Conservation (phyloP, 176 grass and related monocot species). For the Tuctoria greenei region DNA sequence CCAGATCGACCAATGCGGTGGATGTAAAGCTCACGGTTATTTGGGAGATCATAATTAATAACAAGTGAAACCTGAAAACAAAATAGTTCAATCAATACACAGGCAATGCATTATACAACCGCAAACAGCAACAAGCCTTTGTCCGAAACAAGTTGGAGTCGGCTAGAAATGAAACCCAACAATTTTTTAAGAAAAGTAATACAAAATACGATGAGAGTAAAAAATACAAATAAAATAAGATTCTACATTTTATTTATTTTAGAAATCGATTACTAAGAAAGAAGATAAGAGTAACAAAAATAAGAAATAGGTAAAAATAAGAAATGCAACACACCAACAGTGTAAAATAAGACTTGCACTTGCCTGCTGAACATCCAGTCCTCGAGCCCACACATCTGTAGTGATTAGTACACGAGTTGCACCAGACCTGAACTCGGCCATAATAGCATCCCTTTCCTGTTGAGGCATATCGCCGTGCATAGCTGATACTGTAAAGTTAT, state of each 20-base stretch:
- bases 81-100: neutral
- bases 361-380: constrained; percentile 93
- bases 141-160: too few relatives aligned
- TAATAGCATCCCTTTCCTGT: constrained; percentile 94
- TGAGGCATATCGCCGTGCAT: constrained; percentile 99
- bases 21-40: constrained; percentile 98
- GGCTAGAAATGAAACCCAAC: too few relatives aligned
- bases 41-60: constrained; percentile 96
- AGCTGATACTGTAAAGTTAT: constrained; percentile 92
- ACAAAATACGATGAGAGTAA: too few relatives aligned
- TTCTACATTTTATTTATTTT: too few relatives aligned
- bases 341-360: constrained; percentile 3
- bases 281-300: too few relatives aligned
- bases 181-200: too few relatives aligned
- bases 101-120: neutral
- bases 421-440: constrained; percentile 73
- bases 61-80: constrained; percentile 88
- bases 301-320: neutral
- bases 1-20: constrained; percentile 94
- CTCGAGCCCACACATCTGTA: constrained; percentile 89
- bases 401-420: constrained; percentile 83
- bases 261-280: too few relatives aligned
- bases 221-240: too few relatives aligned
- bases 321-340: neutral
- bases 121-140: too few relatives aligned